Evolutionary conservation across 345 rosid genomes (phyloP).

Genomic region (Lenwebbia sp.): DNA sequence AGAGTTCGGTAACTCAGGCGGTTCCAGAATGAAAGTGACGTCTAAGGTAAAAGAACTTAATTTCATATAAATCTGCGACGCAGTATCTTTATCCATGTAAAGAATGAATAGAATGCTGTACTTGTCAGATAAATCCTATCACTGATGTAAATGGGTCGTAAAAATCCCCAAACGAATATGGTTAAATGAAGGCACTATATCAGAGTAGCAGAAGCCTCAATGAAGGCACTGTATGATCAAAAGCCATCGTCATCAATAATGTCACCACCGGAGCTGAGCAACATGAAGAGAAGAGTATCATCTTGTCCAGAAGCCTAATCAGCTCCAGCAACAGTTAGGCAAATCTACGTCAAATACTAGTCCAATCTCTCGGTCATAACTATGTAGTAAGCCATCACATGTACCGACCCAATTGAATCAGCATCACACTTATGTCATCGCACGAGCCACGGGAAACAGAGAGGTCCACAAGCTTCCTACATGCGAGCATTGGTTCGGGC

Average conservation of each 20-base stretch:
- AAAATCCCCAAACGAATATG: slow-evolving; percentile 3
- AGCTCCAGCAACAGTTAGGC: background rate
- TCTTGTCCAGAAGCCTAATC: background rate
- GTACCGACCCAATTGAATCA: slow-evolving; percentile 39
- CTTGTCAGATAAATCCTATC: background rate
- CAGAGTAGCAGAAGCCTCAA: background rate
- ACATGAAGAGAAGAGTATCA: background rate
- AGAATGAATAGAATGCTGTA: background rate
- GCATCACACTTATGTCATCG: slow-evolving; percentile 74
- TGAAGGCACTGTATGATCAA: background rate
- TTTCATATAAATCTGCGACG: background rate
- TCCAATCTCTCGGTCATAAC: background rate
- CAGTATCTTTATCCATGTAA: background rate
- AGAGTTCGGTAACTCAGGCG: background rate
- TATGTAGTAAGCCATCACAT: slow-evolving; percentile 1
- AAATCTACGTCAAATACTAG: background rate
- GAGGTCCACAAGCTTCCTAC: slow-evolving; percentile 70
- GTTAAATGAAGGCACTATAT: background rate
- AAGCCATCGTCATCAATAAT: background rate
- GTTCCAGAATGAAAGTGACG: background rate
- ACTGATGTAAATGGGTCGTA: background rate
- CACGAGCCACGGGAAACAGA: slow-evolving; percentile 52
- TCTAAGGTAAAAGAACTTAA: background rate
- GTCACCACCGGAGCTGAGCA: background rate
- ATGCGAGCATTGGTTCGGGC: slow-evolving; percentile 39